Percentiles rank a stretch among this genome's conserved stretches.
These are phyloP conservation scores for Claviceps maximensis DNA, from an alignment of 2,329 filamentous ascomycete species.

Conservation along the genomic window DNA sequence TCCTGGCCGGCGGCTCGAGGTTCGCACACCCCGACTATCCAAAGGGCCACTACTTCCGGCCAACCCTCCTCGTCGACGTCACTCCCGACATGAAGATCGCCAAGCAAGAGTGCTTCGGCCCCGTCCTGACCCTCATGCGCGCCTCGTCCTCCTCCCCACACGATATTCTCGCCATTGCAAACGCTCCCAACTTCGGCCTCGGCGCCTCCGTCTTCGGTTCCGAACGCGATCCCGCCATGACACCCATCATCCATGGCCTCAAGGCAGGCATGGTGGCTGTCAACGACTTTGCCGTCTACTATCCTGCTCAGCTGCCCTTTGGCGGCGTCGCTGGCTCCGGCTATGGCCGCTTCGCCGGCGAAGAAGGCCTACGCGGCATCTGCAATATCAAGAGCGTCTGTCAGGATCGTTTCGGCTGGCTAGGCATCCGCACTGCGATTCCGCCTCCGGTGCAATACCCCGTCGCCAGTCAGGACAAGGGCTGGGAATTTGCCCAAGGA, in stretches of 20 bases:
- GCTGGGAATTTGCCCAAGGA: slow-evolving; percentile 52
- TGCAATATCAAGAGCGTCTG: slow-evolving; percentile 86
- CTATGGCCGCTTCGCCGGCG: slow-evolving; percentile 85
- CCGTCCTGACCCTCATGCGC: slow-evolving; percentile 75
- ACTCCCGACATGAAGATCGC: slow-evolving; percentile 77
- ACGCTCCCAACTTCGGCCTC: slow-evolving; percentile 73
- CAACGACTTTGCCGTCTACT: slow-evolving; percentile 91
- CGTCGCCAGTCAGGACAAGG: slow-evolving; percentile 47
- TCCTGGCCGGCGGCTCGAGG: slow-evolving; percentile 67
- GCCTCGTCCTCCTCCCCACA: slow-evolving; percentile 44
- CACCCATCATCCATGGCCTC: slow-evolving; percentile 52
- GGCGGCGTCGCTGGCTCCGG: slow-evolving; percentile 81
- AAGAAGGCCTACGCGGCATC: slow-evolving; percentile 71
- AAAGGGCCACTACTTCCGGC: slow-evolving; percentile 78
- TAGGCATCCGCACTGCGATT: slow-evolving; percentile 61
- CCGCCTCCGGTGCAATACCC: slow-evolving; percentile 74
- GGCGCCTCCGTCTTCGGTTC: slow-evolving; percentile 79
- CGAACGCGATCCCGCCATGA: slow-evolving; percentile 44
- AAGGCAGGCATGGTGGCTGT: slow-evolving; percentile 83
- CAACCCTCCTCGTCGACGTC: slow-evolving; percentile 84
- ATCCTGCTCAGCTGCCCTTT: slow-evolving; percentile 89
- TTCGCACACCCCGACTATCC: slow-evolving; percentile 60
- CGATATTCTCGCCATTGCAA: slow-evolving; percentile 65
- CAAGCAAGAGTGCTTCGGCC: slow-evolving; percentile 83
- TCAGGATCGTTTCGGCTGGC: slow-evolving; percentile 52